A percentile compares a stretch with the other conserved stretches of the same genome.
Evolutionary conservation across 2,329 filamentous ascomycete genomes (phyloP).

Genomic region (Ascochyta fabae): DNA sequence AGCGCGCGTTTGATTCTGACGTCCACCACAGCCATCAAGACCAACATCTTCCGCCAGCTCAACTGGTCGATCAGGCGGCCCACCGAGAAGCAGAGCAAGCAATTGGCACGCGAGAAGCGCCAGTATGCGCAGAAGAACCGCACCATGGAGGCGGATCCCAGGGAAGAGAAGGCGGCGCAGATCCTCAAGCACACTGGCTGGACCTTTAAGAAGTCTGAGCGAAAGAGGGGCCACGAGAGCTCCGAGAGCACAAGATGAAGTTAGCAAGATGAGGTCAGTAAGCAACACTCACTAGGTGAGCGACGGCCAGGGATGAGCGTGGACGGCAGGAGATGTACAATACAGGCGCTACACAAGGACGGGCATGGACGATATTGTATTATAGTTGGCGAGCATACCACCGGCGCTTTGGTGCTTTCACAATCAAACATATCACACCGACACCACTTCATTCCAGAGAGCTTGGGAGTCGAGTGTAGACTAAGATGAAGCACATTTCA

Average conservation of each 20-base stretch:
- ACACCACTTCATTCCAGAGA: neutral
- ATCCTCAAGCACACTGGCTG: slow-evolving; percentile 40
- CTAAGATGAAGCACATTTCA: neutral
- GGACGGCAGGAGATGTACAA: slow-evolving; percentile 9
- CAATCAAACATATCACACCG: slow-evolving; percentile 5
- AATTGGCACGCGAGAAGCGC: slow-evolving; percentile 32
- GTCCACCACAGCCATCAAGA: slow-evolving; percentile 38
- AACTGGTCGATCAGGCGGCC: slow-evolving; percentile 36
- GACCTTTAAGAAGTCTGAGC: slow-evolving; percentile 21
- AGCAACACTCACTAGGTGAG: neutral
- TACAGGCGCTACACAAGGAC: slow-evolving; percentile 2
- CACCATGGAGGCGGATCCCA: slow-evolving; percentile 27
- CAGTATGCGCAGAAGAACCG: slow-evolving; percentile 22
- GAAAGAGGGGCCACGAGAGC: neutral
- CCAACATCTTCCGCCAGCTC: slow-evolving; percentile 40
- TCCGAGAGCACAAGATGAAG: too few species aligned
- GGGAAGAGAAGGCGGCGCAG: slow-evolving; percentile 35
- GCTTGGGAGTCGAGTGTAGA: too few species aligned
- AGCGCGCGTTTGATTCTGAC: neutral
- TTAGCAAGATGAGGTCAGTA: too few species aligned
- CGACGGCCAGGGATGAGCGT: neutral
- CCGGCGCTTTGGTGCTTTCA: slow-evolving; percentile 20
- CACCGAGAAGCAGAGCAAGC: slow-evolving; percentile 41
- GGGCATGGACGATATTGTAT: slow-evolving; percentile 20
- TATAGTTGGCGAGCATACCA: slow-evolving; percentile 32